Evolutionary conservation across 2,329 filamentous ascomycete species (phyloP).

Genomic region (Colletotrichum magnum): DNA sequence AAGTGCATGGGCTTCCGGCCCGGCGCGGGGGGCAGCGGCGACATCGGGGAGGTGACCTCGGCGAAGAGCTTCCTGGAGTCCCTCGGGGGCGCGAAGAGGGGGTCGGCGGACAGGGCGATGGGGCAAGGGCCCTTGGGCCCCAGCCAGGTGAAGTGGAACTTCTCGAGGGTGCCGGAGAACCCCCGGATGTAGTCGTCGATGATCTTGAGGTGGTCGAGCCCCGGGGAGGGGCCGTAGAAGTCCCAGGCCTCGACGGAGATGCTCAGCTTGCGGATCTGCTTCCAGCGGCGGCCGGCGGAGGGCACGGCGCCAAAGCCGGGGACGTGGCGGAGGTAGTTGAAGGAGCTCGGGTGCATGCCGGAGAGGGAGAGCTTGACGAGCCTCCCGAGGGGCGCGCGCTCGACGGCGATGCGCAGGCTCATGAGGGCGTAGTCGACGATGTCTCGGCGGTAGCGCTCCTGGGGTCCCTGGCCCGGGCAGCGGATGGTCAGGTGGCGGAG

Average conservation of each 20-base stretch:
- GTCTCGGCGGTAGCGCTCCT: conserved; percentile 80
- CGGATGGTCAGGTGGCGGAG: conserved; percentile 82
- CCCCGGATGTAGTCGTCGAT: conserved; percentile 84
- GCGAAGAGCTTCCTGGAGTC: conserved; percentile 72
- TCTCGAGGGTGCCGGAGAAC: conserved; percentile 76
- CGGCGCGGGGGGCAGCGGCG: conserved; percentile 68
- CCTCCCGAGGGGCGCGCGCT: conserved; percentile 76
- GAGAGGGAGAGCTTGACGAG: conserved; percentile 80
- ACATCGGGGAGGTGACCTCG: conserved; percentile 76
- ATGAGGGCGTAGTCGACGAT: conserved; percentile 92
- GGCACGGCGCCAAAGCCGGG: conserved; percentile 83
- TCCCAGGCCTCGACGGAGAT: conserved; percentile 81
- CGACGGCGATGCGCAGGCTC: conserved; percentile 86
- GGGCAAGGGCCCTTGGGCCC: conserved; percentile 81
- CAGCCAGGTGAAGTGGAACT: conserved; percentile 84
- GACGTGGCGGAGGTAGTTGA: conserved; percentile 83
- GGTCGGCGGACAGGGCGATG: conserved; percentile 77
- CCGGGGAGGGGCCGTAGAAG: conserved; percentile 70
- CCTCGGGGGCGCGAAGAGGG: conserved; percentile 73
- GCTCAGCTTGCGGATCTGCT: conserved; percentile 80
- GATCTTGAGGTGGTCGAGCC: conserved; percentile 80
- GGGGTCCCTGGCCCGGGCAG: conserved; percentile 79
- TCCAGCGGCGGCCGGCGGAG: conserved; percentile 80
- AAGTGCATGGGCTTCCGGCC: conserved; percentile 73
- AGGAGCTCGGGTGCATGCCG: conserved; percentile 80